These are phyloP conservation scores for Caloboletus firmus DNA, from an alignment of 1,284 basidiomycete genomes.

Conservation along the genomic window DNA sequence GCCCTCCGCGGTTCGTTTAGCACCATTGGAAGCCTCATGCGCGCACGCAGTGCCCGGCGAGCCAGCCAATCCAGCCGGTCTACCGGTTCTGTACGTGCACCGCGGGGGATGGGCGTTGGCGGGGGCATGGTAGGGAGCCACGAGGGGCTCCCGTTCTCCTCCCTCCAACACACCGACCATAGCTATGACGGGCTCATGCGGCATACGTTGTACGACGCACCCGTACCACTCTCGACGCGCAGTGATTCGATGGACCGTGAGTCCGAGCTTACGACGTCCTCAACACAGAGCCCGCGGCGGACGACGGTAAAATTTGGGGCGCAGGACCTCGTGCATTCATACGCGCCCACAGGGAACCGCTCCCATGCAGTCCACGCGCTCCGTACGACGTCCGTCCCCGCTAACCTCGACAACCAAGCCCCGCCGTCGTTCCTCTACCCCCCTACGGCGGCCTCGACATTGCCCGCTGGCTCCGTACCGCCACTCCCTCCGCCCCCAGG, in stretches of 20 bases:
- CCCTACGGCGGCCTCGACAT: slow-evolving; percentile 13
- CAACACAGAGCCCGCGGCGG: slow-evolving; percentile 43
- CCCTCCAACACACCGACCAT: slow-evolving; percentile 28
- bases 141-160: slow-evolving; percentile 27
- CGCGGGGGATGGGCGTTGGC: slow-evolving; percentile 28
- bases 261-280: slow-evolving; percentile 25
- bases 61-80: slow-evolving; percentile 58
- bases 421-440: slow-evolving; percentile 31
- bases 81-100: slow-evolving; percentile 30
- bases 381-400: slow-evolving; percentile 24
- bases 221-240: slow-evolving; percentile 44
- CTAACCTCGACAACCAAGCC: slow-evolving; percentile 23
- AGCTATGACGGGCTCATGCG: slow-evolving; percentile 52
- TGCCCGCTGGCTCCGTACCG: slow-evolving; percentile 8
- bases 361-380: slow-evolving; percentile 53
- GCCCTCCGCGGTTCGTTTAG: slow-evolving; percentile 88
- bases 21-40: slow-evolving; percentile 84
- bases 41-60: slow-evolving; percentile 68
- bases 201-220: slow-evolving; percentile 82
- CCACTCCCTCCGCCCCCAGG: slow-evolving; percentile 19
- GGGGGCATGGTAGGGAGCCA: slow-evolving; percentile 31
- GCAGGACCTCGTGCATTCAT: slow-evolving; percentile 72
- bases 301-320: slow-evolving; percentile 75
- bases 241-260: slow-evolving; percentile 31
- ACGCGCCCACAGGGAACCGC: slow-evolving; percentile 49